Evolutionary conservation across 2,329 filamentous ascomycete genomes (phyloP).

Genomic region (Xylaria hypoxylon): DNA sequence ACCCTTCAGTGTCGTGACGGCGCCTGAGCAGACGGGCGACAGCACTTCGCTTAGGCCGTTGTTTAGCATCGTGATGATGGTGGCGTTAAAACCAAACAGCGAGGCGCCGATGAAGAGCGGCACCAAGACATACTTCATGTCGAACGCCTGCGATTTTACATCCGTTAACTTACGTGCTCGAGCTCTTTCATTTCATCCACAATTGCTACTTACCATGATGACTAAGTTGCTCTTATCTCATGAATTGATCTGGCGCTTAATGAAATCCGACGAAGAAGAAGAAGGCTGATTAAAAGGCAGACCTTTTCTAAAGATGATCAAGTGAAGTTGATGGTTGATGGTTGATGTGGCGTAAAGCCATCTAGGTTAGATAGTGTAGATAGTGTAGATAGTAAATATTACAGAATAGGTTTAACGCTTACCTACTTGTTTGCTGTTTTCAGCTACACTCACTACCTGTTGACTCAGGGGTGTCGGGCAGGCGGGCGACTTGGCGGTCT

Average conservation of each 20-base stretch:
- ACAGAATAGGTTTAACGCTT: too few relatives aligned
- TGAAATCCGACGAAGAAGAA: background rate
- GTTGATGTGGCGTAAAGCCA: too few relatives aligned
- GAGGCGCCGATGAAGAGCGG: constrained; percentile 43
- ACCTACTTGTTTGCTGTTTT: too few relatives aligned
- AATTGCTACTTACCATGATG: constrained; percentile 32
- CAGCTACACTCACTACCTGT: too few relatives aligned
- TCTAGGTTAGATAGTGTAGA: too few relatives aligned
- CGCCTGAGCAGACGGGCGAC: constrained; percentile 22
- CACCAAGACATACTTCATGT: constrained; percentile 40
- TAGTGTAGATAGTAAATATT: too few relatives aligned
- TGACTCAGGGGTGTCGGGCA: too few relatives aligned
- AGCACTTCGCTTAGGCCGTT: constrained; percentile 40
- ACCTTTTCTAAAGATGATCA: background rate
- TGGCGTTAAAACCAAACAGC: constrained; percentile 42
- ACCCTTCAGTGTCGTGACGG: constrained; percentile 31
- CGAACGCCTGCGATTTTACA: constrained; percentile 23
- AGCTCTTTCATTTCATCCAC: background rate
- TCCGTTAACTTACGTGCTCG: constrained; percentile 1
- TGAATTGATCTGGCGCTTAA: constrained; percentile 7
- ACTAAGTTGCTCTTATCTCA: constrained; percentile 11
- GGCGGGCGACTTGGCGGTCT: too few relatives aligned
- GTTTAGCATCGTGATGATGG: constrained; percentile 29
- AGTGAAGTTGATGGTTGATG: background rate
- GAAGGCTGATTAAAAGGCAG: background rate